Percentiles rank a stretch among this genome's conserved stretches.
phyloP scores from a whole-genome alignment of 2,329 filamentous ascomycete genomes.

The Epicoccum sorghinum region DNA sequence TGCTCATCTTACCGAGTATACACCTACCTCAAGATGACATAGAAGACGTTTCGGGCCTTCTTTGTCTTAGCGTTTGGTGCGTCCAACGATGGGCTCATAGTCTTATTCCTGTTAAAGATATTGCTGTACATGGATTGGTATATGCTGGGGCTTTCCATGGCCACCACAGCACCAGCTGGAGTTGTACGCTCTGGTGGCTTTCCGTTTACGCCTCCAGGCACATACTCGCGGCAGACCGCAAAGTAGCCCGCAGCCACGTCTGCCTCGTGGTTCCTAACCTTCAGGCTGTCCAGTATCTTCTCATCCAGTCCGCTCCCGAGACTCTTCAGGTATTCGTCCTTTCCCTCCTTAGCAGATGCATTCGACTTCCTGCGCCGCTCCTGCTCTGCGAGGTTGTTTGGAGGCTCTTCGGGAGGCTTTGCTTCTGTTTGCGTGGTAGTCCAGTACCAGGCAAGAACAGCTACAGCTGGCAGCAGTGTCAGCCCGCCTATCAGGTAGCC shows the following conservation, averaged over 20 bases:
- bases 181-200: constrained; percentile 88
- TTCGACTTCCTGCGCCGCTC: constrained; percentile 20
- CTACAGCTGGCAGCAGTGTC: constrained; percentile 28
- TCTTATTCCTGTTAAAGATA: constrained; percentile 80
- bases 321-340: constrained; percentile 19
- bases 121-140: constrained; percentile 98
- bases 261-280: constrained; percentile 60
- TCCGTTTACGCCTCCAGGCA: constrained; percentile 87
- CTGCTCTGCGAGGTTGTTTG: constrained; percentile 9
- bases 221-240: constrained; percentile 92
- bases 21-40: constrained; percentile 80
- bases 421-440: constrained; percentile 22
- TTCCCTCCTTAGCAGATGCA: constrained; percentile 17
- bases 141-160: constrained; percentile 85
- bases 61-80: constrained; percentile 59
- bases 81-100: constrained; percentile 62
- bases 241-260: constrained; percentile 92
- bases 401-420: constrained; percentile 11
- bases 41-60: constrained; percentile 86
- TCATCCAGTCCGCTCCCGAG: constrained; percentile 30
- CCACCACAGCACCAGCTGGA: constrained; percentile 77
- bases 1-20: too few relatives aligned
- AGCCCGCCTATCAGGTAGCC: constrained; percentile 33
- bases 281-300: constrained; percentile 32
- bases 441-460: constrained; percentile 28